A percentile compares a stretch with the other conserved stretches of the same genome.
Conservation (phyloP, 768 basidiomycete species). For the Hericium coralloides region DNA sequence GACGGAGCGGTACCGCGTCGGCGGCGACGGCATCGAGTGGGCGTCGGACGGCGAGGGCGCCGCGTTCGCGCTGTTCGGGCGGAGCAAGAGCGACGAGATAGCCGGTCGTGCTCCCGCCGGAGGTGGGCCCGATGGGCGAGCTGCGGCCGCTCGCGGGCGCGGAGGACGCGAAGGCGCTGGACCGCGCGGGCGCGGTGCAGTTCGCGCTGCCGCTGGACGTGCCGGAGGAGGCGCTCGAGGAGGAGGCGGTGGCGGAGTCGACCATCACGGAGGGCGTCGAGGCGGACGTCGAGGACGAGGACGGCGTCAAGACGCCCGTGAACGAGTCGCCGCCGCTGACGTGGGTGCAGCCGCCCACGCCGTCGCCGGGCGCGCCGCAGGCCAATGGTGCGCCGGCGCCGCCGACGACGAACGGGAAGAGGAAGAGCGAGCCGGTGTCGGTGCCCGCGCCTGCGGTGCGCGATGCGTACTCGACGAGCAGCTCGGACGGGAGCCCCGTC, state of each 20-base stretch:
- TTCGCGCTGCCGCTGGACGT: not conserved
- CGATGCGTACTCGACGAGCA: slow-evolving; percentile 32
- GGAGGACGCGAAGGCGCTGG: slow-evolving; percentile 1
- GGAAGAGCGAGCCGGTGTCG: slow-evolving; percentile 16
- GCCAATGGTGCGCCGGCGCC: not conserved
- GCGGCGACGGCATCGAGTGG: slow-evolving; percentile 42
- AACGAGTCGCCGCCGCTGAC: too few species aligned
- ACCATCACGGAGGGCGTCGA: not conserved
- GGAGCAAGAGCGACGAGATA: slow-evolving; percentile 5
- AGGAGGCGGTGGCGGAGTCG: not conserved
- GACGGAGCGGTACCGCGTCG: not conserved
- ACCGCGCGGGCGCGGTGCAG: not conserved
- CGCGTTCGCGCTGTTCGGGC: slow-evolving; percentile 14
- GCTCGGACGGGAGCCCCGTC: slow-evolving; percentile 39
- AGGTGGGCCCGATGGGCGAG: slow-evolving; percentile 39
- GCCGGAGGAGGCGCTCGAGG: slow-evolving; percentile 5
- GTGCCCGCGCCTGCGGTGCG: slow-evolving; percentile 15
- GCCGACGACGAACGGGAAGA: slow-evolving; percentile 2
- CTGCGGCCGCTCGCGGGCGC: slow-evolving; percentile 17
- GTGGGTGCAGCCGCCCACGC: not conserved
- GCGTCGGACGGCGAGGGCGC: slow-evolving; percentile 36
- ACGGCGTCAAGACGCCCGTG: not conserved
- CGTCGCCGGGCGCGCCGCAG: not conserved
- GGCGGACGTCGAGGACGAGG: slow-evolving; percentile 10
- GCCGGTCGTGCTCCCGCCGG: slow-evolving; percentile 16